phyloP scores from a whole-genome alignment of 202 grass and related monocot genomes.

The Schoenoplectus tabernaemontani region DNA sequence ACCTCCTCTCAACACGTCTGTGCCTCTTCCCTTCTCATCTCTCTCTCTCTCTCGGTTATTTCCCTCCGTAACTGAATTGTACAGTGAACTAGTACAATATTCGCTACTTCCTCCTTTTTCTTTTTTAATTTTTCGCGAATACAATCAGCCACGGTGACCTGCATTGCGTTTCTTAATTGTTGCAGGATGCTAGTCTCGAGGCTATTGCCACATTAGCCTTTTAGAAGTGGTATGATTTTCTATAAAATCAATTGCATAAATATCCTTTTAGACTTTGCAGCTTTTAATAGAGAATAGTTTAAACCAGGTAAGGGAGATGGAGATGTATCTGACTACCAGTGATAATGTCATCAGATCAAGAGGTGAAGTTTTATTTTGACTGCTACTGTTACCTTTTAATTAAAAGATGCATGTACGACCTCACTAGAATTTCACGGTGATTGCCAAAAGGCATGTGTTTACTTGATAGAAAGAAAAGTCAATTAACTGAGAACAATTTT shows the following conservation, averaged over 20 bases:
- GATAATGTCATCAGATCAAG: constrained; percentile 72
- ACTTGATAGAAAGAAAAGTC: neutral
- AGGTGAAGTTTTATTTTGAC: constrained; percentile 34
- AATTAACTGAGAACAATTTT: neutral
- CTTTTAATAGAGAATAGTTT: neutral
- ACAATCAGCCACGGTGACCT: neutral
- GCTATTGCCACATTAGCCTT: constrained; percentile 47
- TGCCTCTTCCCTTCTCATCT: neutral
- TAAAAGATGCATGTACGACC: neutral
- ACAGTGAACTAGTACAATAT: too few relatives aligned
- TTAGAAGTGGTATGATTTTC: constrained; percentile 55
- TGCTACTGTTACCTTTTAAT: neutral
- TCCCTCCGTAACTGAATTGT: too few relatives aligned
- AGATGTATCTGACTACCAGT: constrained; percentile 76
- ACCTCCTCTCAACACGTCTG: constrained; percentile 41
- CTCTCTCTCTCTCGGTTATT: neutral
- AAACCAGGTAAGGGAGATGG: constrained; percentile 72
- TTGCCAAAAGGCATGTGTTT: neutral
- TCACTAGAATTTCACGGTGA: neutral
- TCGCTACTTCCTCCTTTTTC: too few relatives aligned
- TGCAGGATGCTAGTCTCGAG: constrained; percentile 49
- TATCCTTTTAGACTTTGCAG: neutral
- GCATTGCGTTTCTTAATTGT: neutral
- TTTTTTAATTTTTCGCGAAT: too few relatives aligned
- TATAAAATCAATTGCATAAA: neutral